Base-by-base conservation (phyloP, 23 red algal genomes). In the Gracilariopsis chorda region DNA sequence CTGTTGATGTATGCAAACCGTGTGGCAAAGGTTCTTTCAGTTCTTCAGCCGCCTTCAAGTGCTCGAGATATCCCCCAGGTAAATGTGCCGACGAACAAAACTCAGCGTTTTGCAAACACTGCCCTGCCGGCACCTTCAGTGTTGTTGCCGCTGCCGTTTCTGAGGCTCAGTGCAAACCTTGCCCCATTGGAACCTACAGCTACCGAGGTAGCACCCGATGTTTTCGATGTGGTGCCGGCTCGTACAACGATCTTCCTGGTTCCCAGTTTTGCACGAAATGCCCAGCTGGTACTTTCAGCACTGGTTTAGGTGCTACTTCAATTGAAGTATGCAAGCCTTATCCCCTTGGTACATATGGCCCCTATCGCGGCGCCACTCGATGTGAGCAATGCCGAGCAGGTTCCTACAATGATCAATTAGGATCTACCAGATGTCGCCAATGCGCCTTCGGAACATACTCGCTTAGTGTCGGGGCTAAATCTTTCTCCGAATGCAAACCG, bases 291-390 rank as follows among this genome's bases (percentile, higher is more conserved):
- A 80, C 76, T 9, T 80, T 80, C 24, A 80, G 45, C 23, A 80
- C 33, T 41, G 37, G 14, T 13, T n/a, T 80, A 0, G 76, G 46
- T 12, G 21, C 46, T 41, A 55, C 76, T 7, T 24, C 39, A 23
- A 20, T 57, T 13, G 39, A 23, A 11, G 24, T 32, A 25, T 80
- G 76, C 76, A 24, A 51, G 25, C 44, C 25, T 9, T 80, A 47
- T 37, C 76, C 76, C 11, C 76, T 27, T 55, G 76, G 76, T 13
- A 80, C 76, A n/a, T n/a, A n/a, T n/a, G n/a, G n/a, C n/a, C n/a
- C n/a, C n/a, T n/a, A n/a, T n/a, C n/a, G n/a, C n/a, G n/a, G n/a
- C n/a, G n/a, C n/a, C n/a, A n/a, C n/a, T n/a, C 7, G 24, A 24
- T 80, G 76, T 24, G 46, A 51, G 44, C 43, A 20, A 7, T 80